Conservation (phyloP, 352 stramenopile species). For the Globisporangium iwayamae region DNA sequence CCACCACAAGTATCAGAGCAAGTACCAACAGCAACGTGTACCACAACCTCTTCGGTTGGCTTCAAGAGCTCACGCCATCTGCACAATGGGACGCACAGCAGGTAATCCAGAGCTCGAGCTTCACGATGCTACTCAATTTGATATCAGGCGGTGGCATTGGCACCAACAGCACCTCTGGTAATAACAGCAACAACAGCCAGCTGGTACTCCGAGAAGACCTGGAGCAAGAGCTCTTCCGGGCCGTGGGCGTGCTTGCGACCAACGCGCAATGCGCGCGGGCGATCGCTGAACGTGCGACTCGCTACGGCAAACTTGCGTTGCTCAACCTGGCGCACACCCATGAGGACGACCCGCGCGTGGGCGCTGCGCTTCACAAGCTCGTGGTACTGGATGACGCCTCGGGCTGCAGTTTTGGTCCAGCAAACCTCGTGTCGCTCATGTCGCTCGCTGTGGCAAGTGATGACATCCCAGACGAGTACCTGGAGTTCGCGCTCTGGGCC, state of each 20-base stretch:
- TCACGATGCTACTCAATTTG: conserved; percentile 58
- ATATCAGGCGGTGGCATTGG: conserved; percentile 24
- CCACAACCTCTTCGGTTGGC: conserved; percentile 41
- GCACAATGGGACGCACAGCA: conserved; percentile 37
- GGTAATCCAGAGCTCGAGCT: conserved; percentile 56
- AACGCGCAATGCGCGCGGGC: conserved; percentile 49
- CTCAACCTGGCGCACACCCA: conserved; percentile 51
- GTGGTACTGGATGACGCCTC: conserved; percentile 35
- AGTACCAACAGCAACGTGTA: conserved; percentile 23
- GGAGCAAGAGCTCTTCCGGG: conserved; percentile 45
- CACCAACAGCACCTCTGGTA: conserved; percentile 12
- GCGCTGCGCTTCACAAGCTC: conserved; percentile 46
- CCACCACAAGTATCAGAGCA: neutral
- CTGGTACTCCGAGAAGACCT: conserved; percentile 30
- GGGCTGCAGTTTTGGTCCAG: conserved; percentile 49
- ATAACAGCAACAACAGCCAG: conserved; percentile 22
- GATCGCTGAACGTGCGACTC: conserved; percentile 56
- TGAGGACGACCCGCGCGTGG: conserved; percentile 53
- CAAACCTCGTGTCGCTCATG: conserved; percentile 65
- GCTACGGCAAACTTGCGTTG: conserved; percentile 69
- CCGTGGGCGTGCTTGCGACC: conserved; percentile 43
- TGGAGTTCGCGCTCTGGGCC: conserved; percentile 71
- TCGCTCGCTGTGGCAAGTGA: conserved; percentile 53
- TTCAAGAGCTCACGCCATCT: conserved; percentile 37
- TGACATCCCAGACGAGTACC: conserved; percentile 54